Base-by-base conservation (phyloP, 1,284 basidiomycete species). In the Fomitopsis pinicola region DNA sequence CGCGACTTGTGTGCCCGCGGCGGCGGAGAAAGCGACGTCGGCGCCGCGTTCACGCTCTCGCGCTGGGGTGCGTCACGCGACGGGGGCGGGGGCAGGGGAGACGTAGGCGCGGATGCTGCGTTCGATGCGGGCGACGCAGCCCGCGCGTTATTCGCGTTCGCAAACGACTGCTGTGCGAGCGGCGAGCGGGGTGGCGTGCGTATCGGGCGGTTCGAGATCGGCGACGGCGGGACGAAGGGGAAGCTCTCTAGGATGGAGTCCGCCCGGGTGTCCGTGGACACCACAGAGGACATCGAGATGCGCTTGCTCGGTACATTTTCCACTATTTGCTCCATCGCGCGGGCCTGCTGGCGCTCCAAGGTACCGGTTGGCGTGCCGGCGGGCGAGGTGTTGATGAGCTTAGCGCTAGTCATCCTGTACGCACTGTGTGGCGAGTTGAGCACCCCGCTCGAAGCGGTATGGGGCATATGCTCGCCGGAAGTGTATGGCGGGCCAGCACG, bases 181-280 rank as follows among this genome's bases (percentile, higher is more conserved):
- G 88, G 89, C 19, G 89, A 91, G 59, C 85, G 83, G 36, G 87
- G 87, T 3, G 89, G 89, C 3, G 89, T 85, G 64, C 89, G 81
- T 66, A 86, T 77, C 10, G 90, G 91, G 55, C 87, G 80, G 67
- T 89, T 84, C 17, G 89, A 90, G 64, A 93, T 92, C 6, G 91
- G 91, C 4, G 88, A 91, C 0, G 91, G 91, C 26, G 91, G 91
- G 8, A 93, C 90, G 71, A 93, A 92, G 46, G 89, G 89, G 80
- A 93, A 93, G 28, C 84, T 87, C 73, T 91, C 90, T 26, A 93
- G 79, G 64, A 93, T 90, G 1, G 91, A 92, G 71, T 93, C 91
- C 44, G 88, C 87, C 60, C 82, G 80, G 3, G 85, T 85, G 26
- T 87, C 87, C n/a, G 86, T 78, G 12, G 84, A 83, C 60, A 88